Evolutionary conservation across 352 stramenopile species (phyloP), one percentile per base, ranked within the genome.

Genomic region (Phytophthora boehmeriae): DNA sequence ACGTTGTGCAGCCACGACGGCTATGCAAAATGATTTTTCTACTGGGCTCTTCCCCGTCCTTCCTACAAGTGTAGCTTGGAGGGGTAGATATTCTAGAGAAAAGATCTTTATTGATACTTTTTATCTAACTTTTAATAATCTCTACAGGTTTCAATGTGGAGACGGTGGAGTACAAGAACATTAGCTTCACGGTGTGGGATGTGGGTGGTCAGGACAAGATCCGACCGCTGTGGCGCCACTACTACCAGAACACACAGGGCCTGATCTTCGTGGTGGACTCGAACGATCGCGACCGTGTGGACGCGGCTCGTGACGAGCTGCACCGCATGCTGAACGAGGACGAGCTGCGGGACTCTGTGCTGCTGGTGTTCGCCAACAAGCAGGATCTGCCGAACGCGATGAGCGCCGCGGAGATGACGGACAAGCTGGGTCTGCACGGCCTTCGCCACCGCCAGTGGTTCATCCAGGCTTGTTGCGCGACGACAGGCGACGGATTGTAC

Each of bases 191-290:
- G 63, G 95, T 99, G 55, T 99, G 97, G 97, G 98, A 99, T 83
- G 96, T 99, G 46, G 97, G 98, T 84, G 98, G 98, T 83, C 98
- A 99, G 83, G 94, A 98, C 81, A 98, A 98, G 88, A 98, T 99
- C 71, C 92, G 97, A 68, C 96, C 96, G 56, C 85, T 99, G 17
- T 99, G 97, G 97, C 89, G 97, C 72, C 97, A 99, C 84, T 99
- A 99, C 86, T 99, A 99, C 85, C 93, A 99, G 83, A 99, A 99
- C 85, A 99, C 97, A 73, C 96, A 99, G 86, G 98, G 95, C 58
- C 81, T 99, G 39, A 99, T 99, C 77, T 99, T 99, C 71, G 97
- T 99, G 34, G 97, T 99, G 53, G 97, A 99, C 83, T 99, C 95
- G 55, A 99, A 99, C 80, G 97, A 99, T 89, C 28, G 19, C 32